Evolutionary conservation across 495 filamentous ascomycete species (phyloP), one percentile per base, ranked within the genome.

Genomic region (Neurospora hispaniola): DNA sequence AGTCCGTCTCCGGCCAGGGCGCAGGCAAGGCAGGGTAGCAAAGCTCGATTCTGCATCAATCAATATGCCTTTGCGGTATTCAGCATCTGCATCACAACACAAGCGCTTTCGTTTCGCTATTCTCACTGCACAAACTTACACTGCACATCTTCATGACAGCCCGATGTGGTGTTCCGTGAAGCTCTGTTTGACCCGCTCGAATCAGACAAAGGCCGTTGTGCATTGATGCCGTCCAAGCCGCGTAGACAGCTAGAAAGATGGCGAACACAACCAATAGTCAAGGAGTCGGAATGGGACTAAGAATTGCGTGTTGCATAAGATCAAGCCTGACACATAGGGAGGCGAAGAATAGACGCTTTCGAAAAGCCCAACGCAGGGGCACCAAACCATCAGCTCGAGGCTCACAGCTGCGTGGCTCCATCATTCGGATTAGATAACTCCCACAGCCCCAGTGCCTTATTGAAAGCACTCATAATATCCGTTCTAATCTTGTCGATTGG

Each of bases 101-200:
- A 70, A 39, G 69, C 27, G n/a, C 35, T 70, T 42, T 27, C 5
- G 69, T 70, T 70, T 70, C 38, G 18, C 16, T 70, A 8, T 70
- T 70, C 41, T 70, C 54, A 35, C 54, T 62, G 27, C 54, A 59
- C 48, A 16, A 59, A 59, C 48, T 59, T 31, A 59, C 23, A 31
- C 11, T 59, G 10, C 14, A 66, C 12, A 18, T 27, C 54, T 66
- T 66, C 54, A 16, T 23, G 41, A 23, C 42, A 54, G 9, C 38
- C 27, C 27, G 66, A 69, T 42, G 27, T 46, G 70, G 48, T 71
- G 20, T 72, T 79, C 71, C 72, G 39, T 59, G 62, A 42, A 72
- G 72, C 68, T 66, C 70, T 48, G 74, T 76, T 76, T 78, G 76
- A 74, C 74, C 78, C 75, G 73, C 73, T 71, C 69, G 72, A 74